Percentiles rank a stretch among this genome's conserved stretches.
phyloP scores from a whole-genome alignment of 1,139 yeast species.

The Meyerozyma sp. region DNA sequence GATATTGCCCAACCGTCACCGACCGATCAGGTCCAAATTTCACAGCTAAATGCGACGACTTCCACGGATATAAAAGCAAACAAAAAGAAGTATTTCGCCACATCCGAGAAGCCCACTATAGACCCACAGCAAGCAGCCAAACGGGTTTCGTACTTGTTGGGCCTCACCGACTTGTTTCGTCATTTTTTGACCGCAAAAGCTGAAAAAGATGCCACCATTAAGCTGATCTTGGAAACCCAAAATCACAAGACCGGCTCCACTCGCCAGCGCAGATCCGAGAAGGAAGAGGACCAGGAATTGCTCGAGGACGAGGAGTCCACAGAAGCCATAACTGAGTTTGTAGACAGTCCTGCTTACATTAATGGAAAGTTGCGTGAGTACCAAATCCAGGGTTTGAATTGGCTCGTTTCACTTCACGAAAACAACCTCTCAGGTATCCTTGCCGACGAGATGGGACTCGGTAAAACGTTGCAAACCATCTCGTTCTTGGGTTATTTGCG shows the following conservation, averaged over 20 bases:
- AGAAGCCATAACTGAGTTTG: conserved; percentile 46
- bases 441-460: conserved; percentile 98
- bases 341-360: conserved; percentile 61
- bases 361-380: conserved; percentile 69
- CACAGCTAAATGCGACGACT: neutral
- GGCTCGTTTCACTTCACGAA: conserved; percentile 81
- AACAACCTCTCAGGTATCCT: conserved; percentile 85
- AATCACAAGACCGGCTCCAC: conserved; percentile 8
- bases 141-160: conserved; percentile 60
- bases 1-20: neutral
- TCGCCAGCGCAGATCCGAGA: conserved; percentile 46
- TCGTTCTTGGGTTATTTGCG: conserved; percentile 73
- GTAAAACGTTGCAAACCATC: conserved; percentile 91
- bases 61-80: conserved; percentile 5
- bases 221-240: conserved; percentile 13
- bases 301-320: conserved; percentile 49
- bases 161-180: conserved; percentile 61
- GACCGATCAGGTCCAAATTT: neutral
- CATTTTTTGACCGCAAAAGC: conserved; percentile 68
- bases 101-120: conserved; percentile 42
- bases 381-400: conserved; percentile 89
- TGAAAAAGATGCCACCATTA: conserved; percentile 54
- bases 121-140: conserved; percentile 52
- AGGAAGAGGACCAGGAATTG: conserved; percentile 68
- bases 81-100: conserved; percentile 36